A percentile compares a stretch with the other conserved stretches of the same genome.
These are phyloP conservation scores for Cucumis hystrix DNA, from an alignment of 306 rosid genomes.

Conservation along the genomic window DNA sequence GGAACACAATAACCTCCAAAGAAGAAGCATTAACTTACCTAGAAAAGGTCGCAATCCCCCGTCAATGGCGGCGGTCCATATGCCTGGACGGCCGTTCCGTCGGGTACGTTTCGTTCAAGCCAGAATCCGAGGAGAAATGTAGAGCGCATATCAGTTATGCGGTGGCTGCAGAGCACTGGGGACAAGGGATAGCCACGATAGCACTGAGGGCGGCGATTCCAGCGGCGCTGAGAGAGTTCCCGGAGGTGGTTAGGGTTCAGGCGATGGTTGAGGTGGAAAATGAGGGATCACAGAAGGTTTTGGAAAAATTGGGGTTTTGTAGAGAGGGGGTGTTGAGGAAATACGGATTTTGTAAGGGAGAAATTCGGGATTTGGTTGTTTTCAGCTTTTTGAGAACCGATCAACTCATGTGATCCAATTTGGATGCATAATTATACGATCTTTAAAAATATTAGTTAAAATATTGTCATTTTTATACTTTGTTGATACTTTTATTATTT, in stretches of 20 bases:
- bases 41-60: constrained; percentile 28
- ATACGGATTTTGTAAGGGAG: constrained; percentile 37
- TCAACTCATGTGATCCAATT: background rate
- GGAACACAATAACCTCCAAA: constrained; percentile 18
- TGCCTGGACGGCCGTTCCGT: constrained; percentile 22
- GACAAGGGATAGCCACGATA: constrained; percentile 27
- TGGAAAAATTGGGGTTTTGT: constrained; percentile 35
- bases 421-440: too few relatives aligned
- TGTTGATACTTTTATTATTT: too few relatives aligned
- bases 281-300: constrained; percentile 35
- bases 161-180: constrained; percentile 32
- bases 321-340: constrained; percentile 38
- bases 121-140: constrained; percentile 14
- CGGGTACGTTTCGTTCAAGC: constrained; percentile 23
- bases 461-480: too few relatives aligned
- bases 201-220: constrained; percentile 25
- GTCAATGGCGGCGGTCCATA: constrained; percentile 37
- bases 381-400: constrained; percentile 19
- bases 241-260: constrained; percentile 28
- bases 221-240: constrained; percentile 20
- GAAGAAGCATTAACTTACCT: constrained; percentile 30
- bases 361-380: constrained; percentile 19
- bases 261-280: constrained; percentile 40
- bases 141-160: constrained; percentile 33
- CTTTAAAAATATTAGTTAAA: too few relatives aligned